Conservation (phyloP, 2,329 filamentous ascomycete genomes). For the Pseudogymnoascus sp. region DNA sequence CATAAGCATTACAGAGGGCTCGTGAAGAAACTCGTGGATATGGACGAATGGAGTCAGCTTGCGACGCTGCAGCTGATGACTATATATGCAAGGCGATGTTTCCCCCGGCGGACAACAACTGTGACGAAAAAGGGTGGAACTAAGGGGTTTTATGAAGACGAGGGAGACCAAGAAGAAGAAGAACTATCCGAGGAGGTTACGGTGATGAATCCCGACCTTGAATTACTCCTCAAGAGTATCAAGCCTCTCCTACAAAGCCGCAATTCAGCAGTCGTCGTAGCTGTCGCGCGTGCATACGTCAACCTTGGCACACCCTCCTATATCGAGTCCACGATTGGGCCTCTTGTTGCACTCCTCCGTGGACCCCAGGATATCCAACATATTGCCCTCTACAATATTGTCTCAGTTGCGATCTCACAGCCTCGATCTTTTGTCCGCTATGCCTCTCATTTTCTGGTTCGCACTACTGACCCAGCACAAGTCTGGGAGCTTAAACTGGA, state of each 20-base stretch:
- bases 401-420: constrained; percentile 73
- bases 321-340: constrained; percentile 67
- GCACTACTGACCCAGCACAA: constrained; percentile 66
- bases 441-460: constrained; percentile 80
- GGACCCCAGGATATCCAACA: constrained; percentile 82
- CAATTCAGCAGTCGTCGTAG: constrained; percentile 85
- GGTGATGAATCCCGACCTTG: constrained; percentile 71
- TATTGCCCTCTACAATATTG: constrained; percentile 86
- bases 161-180: constrained; percentile 37
- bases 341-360: constrained; percentile 76
- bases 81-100: constrained; percentile 77
- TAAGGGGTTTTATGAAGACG: constrained; percentile 77
- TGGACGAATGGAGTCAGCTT: constrained; percentile 98
- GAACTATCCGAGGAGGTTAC: constrained; percentile 42
- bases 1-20: constrained; percentile 82
- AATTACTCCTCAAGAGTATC: constrained; percentile 70
- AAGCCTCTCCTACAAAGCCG: constrained; percentile 82
- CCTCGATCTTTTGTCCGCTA: constrained; percentile 82
- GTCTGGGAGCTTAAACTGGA: constrained; percentile 93
- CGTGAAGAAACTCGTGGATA: constrained; percentile 87
- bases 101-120: constrained; percentile 60
- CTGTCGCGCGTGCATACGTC: constrained; percentile 75
- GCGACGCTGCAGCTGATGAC: constrained; percentile 75
- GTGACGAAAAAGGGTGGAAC: constrained; percentile 44
- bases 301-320: constrained; percentile 76